Base-by-base conservation (phyloP, 2,329 filamentous ascomycete species). In the Cucurbitaria berberidis region DNA sequence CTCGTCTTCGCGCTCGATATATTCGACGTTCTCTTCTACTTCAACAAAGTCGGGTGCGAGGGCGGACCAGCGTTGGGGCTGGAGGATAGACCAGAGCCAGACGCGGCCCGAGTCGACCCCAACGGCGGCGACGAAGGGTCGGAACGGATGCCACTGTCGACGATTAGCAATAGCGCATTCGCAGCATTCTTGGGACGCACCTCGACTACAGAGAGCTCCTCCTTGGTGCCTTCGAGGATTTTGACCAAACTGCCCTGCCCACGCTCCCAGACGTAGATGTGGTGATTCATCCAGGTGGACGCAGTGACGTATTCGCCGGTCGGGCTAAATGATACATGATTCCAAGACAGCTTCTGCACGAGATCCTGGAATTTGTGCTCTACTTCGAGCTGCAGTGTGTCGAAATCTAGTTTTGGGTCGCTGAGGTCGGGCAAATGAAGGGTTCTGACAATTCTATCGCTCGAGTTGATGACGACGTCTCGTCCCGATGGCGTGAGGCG, bases 281-380 rank as follows among this genome's bases (percentile, higher is more conserved):
- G 93, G 67, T 97, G 93, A 69, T 99, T 99, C 82, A 98, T 98
- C 75, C 92, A 96, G 1, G 95, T 98, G 22, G 92, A 96, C 0
- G 96, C 95, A 21, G 92, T 92, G 35, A 99, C 92, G 72, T 98
- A 98, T 76, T 99, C 95, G 46, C 92, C 93, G 0, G 90, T 95
- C 1, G 91, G 89, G 68, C 91, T 96, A 74, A 99, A 98, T 0
- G 93, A 92, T 53, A 96, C 93, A 69, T 97, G 92, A 69, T 98
- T 99, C 95, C 95, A 99, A 6, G 90, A 92, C 11, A 98, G 79
- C 39, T 90, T 87, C 71, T 99, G 98, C 45, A 99, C 95, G 3
- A 98, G 89, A 71, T 99, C 96, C 74, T 98, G 93, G 67, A 98
- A 99, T 72, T 97, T 98, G 78, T 99, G 95, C 76, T 99, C 93